Evolutionary conservation across 2,329 filamentous ascomycete species (phyloP).

Genomic region (Sarocladiaceae sp.): DNA sequence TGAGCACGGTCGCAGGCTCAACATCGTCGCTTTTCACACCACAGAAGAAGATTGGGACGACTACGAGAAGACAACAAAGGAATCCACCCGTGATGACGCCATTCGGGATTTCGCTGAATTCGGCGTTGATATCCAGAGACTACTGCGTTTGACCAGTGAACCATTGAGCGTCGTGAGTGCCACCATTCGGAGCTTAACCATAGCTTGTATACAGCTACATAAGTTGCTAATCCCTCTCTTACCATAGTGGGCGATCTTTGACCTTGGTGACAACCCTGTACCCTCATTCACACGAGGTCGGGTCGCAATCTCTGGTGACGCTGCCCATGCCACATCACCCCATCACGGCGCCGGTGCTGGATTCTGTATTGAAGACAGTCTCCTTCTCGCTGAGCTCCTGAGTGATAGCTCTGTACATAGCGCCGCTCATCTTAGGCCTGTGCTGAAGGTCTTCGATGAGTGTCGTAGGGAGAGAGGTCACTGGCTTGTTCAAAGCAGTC

Average conservation of each 20-base stretch:
- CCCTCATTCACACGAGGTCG: constrained; percentile 34
- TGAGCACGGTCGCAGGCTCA: constrained; percentile 47
- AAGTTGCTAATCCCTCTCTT: background rate
- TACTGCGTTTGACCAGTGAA: constrained; percentile 23
- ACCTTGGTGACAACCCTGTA: constrained; percentile 36
- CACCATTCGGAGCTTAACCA: background rate
- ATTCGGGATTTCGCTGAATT: constrained; percentile 29
- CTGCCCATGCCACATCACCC: constrained; percentile 56
- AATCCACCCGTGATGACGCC: constrained; percentile 24
- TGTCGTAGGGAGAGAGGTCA: constrained; percentile 42
- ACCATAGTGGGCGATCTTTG: constrained; percentile 38
- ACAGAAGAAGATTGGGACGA: constrained; percentile 24
- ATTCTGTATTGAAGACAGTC: constrained; percentile 49
- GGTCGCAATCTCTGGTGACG: constrained; percentile 50
- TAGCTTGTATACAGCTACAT: background rate
- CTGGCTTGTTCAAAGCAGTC: constrained; percentile 43
- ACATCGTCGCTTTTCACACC: constrained; percentile 42
- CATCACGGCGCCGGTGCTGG: constrained; percentile 54
- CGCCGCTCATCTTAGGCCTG: constrained; percentile 30
- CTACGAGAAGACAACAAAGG: constrained; percentile 13
- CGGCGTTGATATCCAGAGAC: constrained; percentile 21
- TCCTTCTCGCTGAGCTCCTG: constrained; percentile 38
- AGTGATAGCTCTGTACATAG: constrained; percentile 30
- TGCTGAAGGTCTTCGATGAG: constrained; percentile 45
- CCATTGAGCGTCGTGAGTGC: constrained; percentile 21